Evolutionary conservation across 345 rosid genomes (phyloP).

Genomic region (Tarenaya hassleriana): DNA sequence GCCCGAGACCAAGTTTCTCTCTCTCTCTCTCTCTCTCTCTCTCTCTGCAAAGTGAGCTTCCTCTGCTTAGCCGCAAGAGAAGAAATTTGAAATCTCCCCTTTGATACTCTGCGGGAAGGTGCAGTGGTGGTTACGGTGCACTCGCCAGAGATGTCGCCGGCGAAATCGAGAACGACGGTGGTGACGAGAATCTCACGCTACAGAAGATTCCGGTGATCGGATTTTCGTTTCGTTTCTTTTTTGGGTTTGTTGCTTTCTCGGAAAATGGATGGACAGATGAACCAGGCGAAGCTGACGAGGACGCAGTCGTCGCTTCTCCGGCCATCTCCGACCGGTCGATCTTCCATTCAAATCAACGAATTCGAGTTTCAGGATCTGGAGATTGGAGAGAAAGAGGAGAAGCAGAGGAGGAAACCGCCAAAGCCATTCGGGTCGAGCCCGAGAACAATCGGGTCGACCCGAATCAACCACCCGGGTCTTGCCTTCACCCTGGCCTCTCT

Average conservation of each 20-base stretch:
- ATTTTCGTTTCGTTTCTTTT: background rate
- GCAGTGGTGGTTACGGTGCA: constrained; percentile 38
- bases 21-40: constrained; percentile 10
- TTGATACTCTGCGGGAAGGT: constrained; percentile 23
- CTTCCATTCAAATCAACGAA: constrained; percentile 71
- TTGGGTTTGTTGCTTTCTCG: background rate
- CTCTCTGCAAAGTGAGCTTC: constrained; percentile 12
- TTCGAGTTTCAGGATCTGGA: constrained; percentile 35
- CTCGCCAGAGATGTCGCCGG: constrained; percentile 42
- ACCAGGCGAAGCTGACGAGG: constrained; percentile 64
- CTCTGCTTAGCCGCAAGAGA: constrained; percentile 4
- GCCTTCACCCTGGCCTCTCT: constrained; percentile 50
- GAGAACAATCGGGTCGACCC: constrained; percentile 35
- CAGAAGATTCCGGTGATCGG: constrained; percentile 19
- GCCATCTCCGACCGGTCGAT: constrained; percentile 74
- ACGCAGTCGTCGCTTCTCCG: constrained; percentile 82
- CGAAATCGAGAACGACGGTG: constrained; percentile 21
- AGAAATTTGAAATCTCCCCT: background rate
- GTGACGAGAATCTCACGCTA: constrained; percentile 48
- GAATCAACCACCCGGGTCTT: constrained; percentile 49
- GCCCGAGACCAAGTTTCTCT: constrained; percentile 24
- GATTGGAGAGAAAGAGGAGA: constrained; percentile 36
- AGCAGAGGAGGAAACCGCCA: constrained; percentile 24
- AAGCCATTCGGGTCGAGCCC: constrained; percentile 36
- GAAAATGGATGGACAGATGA: constrained; percentile 45